Evolutionary conservation across 176 grass and related monocot species (phyloP).

Genomic region (Alloteropsis semialata): DNA sequence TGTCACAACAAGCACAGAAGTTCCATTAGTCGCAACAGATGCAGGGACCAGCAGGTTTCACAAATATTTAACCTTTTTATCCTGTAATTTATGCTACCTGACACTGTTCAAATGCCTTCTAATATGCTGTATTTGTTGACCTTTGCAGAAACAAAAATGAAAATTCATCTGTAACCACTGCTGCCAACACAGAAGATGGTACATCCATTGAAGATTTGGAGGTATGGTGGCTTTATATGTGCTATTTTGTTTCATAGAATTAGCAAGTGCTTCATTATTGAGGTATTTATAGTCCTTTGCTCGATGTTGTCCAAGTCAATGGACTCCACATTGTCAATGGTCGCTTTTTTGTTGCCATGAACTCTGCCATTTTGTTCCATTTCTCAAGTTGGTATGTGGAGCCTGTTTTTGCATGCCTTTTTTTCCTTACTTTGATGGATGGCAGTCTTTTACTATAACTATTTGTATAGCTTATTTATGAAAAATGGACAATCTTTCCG

Average conservation of each 20-base stretch:
- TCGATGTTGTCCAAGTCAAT: not conserved
- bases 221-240: slow-evolving; percentile 3
- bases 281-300: not conserved
- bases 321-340: not conserved
- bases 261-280: not conserved
- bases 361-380: not conserved
- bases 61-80: not conserved
- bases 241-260: slow-evolving; percentile 16
- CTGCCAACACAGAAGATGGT: slow-evolving; percentile 40
- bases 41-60: slow-evolving; percentile 35
- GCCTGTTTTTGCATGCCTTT: not conserved
- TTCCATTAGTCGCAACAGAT: slow-evolving; percentile 35
- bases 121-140: not conserved
- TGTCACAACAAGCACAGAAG: slow-evolving; percentile 20
- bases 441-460: not conserved
- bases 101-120: not conserved
- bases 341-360: not conserved
- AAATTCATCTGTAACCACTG: slow-evolving; percentile 23
- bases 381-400: not conserved
- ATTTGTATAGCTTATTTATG: not conserved
- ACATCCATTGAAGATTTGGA: slow-evolving; percentile 71
- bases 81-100: slow-evolving; percentile 7
- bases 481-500: not conserved
- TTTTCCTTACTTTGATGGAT: not conserved
- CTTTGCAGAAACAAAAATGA: slow-evolving; percentile 57